These are phyloP conservation scores for Nitzschia inconspicua DNA, from an alignment of 108 stramenopile genomes.

Conservation along the genomic window DNA sequence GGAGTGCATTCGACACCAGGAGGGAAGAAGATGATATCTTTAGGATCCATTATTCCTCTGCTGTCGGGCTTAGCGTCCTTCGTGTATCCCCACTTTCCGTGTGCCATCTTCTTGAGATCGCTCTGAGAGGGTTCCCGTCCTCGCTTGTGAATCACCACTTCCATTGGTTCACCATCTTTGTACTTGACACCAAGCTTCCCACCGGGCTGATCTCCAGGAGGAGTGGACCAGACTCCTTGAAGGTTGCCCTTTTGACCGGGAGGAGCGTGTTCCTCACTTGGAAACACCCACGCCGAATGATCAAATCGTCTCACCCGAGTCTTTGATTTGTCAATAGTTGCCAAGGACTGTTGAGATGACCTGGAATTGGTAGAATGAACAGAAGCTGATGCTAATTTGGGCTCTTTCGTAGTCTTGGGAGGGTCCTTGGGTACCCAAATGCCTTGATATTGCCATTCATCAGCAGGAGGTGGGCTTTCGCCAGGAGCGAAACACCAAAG, in stretches of 20 bases:
- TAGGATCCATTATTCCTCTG: conserved; percentile 17
- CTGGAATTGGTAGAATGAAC: too few species aligned
- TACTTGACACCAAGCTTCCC: too few species aligned
- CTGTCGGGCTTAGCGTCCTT: conserved; percentile 3
- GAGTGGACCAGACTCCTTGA: conserved; percentile 8
- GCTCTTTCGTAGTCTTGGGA: neutral
- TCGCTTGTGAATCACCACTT: neutral
- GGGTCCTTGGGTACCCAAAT: neutral
- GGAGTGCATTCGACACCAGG: too few species aligned
- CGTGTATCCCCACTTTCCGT: conserved; percentile 15
- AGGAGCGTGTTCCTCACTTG: neutral
- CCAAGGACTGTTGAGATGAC: too few species aligned
- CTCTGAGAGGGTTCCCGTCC: neutral
- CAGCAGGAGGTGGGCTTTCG: conserved; percentile 6
- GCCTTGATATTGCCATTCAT: conserved; percentile 18
- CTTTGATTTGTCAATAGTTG: too few species aligned
- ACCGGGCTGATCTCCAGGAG: too few species aligned
- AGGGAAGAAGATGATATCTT: conserved; percentile 21
- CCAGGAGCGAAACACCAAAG: conserved; percentile 17
- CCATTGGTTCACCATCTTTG: conserved; percentile 2
- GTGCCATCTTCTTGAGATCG: neutral
- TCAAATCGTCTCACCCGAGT: neutral
- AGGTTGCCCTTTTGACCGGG: conserved; percentile 11
- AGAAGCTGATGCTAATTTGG: too few species aligned
- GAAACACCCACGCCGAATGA: conserved; percentile 7